phyloP scores from a whole-genome alignment of 345 rosid species.

The Carallia brachiata region DNA sequence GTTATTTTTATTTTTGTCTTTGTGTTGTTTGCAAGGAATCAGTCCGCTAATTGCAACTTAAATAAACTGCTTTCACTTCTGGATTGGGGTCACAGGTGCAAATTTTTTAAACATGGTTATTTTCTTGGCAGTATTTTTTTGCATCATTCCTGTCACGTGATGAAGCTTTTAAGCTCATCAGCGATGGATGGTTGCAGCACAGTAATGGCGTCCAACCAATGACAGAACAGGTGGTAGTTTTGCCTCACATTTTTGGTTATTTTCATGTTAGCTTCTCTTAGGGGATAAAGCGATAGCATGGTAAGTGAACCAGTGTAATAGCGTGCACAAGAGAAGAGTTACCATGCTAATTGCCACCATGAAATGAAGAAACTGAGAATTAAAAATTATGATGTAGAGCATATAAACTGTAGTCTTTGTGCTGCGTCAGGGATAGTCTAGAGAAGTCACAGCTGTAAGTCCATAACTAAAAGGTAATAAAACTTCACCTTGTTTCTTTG shows the following conservation, averaged over 20 bases:
- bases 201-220: constrained; percentile 26
- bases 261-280: too few species aligned
- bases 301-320: background rate
- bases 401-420: too few species aligned
- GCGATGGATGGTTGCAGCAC: constrained; percentile 56
- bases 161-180: constrained; percentile 64
- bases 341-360: background rate
- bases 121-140: constrained; percentile 58
- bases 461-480: too few species aligned
- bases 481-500: background rate
- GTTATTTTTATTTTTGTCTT: background rate
- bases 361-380: background rate
- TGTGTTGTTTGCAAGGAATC: constrained; percentile 13
- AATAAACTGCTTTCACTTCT: constrained; percentile 11
- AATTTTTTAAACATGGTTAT: constrained; percentile 22
- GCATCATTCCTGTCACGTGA: constrained; percentile 72
- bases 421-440: too few species aligned
- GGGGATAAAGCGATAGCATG: too few species aligned
- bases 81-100: constrained; percentile 15
- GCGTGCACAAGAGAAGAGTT: background rate
- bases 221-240: constrained; percentile 52
- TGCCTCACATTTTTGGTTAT: background rate
- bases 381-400: background rate
- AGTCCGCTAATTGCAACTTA: constrained; percentile 4
- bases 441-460: too few species aligned